These are phyloP conservation scores for Coniochaeta sp. DNA, from an alignment of 2,329 filamentous ascomycete genomes.

Conservation along the genomic window DNA sequence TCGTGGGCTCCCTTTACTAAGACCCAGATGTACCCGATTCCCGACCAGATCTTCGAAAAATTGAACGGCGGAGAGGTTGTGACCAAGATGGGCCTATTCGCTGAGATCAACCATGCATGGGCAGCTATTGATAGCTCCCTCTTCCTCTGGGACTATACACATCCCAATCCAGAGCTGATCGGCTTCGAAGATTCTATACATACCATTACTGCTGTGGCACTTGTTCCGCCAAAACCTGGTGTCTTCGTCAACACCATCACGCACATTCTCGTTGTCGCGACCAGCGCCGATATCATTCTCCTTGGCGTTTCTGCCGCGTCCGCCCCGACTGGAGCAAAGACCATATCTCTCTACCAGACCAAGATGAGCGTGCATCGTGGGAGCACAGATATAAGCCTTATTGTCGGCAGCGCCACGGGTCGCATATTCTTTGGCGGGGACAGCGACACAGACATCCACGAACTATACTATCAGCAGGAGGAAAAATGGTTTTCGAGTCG, in stretches of 20 bases:
- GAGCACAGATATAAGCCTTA: slow-evolving; percentile 68
- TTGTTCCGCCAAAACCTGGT: slow-evolving; percentile 75
- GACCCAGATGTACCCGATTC: slow-evolving; percentile 79
- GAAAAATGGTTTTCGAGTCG: slow-evolving; percentile 93
- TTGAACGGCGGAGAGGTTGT: slow-evolving; percentile 82
- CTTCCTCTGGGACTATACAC: slow-evolving; percentile 96
- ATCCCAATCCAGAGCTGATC: slow-evolving; percentile 83
- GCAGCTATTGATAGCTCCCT: slow-evolving; percentile 91
- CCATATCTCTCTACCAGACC: slow-evolving; percentile 78
- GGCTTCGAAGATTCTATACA: slow-evolving; percentile 86
- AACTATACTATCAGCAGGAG: slow-evolving; percentile 93
- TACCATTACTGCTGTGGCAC: slow-evolving; percentile 83
- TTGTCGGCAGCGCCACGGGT: slow-evolving; percentile 75
- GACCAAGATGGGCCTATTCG: slow-evolving; percentile 93
- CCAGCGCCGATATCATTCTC: slow-evolving; percentile 74
- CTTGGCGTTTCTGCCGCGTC: slow-evolving; percentile 72
- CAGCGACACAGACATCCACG: slow-evolving; percentile 79
- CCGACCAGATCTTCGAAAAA: slow-evolving; percentile 85
- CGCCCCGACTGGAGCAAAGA: slow-evolving; percentile 61
- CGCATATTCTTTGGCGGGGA: slow-evolving; percentile 88
- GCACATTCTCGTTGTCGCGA: slow-evolving; percentile 84
- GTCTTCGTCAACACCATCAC: slow-evolving; percentile 85
- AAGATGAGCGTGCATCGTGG: slow-evolving; percentile 74
- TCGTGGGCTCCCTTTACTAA: slow-evolving; percentile 89
- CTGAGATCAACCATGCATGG: slow-evolving; percentile 92